A percentile compares a stretch with the other conserved stretches of the same genome.
phyloP scores from a whole-genome alignment of 352 stramenopile species.

The Phytophthora podocarpi region DNA sequence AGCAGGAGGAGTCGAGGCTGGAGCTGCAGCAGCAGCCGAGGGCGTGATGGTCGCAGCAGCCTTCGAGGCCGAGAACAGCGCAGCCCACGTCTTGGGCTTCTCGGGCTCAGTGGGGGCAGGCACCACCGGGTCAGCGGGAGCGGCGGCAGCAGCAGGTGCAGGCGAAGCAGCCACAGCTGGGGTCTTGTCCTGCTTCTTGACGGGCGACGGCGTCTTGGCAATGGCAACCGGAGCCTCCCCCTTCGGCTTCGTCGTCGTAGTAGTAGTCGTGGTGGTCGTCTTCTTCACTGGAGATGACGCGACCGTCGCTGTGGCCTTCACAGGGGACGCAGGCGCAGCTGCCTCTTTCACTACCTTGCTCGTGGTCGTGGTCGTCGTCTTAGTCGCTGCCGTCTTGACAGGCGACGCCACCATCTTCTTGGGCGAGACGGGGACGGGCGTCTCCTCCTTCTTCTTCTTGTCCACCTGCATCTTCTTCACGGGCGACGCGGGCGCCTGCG shows the following conservation, averaged over 20 bases:
- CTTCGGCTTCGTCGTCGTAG: slow-evolving; percentile 23
- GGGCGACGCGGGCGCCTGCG: slow-evolving; percentile 4
- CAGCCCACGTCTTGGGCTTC: slow-evolving; percentile 45
- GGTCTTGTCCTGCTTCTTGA: slow-evolving; percentile 41
- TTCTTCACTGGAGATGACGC: slow-evolving; percentile 46
- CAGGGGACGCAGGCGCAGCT: slow-evolving; percentile 20
- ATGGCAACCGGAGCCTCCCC: background rate
- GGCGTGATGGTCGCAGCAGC: slow-evolving; percentile 26
- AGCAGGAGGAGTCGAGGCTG: slow-evolving; percentile 29
- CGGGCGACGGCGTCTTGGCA: slow-evolving; percentile 23
- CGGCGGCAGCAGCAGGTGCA: slow-evolving; percentile 33
- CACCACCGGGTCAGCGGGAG: slow-evolving; percentile 34
- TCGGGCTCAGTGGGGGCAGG: slow-evolving; percentile 26
- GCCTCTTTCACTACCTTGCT: slow-evolving; percentile 33
- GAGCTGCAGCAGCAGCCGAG: slow-evolving; percentile 13
- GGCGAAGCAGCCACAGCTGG: slow-evolving; percentile 13
- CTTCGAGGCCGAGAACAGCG: slow-evolving; percentile 29
- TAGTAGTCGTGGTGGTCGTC: slow-evolving; percentile 35
- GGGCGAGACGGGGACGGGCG: slow-evolving; percentile 26
- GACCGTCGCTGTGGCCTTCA: slow-evolving; percentile 38
- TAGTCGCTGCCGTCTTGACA: slow-evolving; percentile 16
- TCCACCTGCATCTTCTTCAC: slow-evolving; percentile 16
- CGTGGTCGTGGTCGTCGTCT: slow-evolving; percentile 21
- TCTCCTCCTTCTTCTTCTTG: slow-evolving; percentile 22
- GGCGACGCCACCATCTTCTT: slow-evolving; percentile 38